Evolutionary conservation across 805 yeast species (phyloP).

Genomic region (Saccharomyces cerevisiae): DNA sequence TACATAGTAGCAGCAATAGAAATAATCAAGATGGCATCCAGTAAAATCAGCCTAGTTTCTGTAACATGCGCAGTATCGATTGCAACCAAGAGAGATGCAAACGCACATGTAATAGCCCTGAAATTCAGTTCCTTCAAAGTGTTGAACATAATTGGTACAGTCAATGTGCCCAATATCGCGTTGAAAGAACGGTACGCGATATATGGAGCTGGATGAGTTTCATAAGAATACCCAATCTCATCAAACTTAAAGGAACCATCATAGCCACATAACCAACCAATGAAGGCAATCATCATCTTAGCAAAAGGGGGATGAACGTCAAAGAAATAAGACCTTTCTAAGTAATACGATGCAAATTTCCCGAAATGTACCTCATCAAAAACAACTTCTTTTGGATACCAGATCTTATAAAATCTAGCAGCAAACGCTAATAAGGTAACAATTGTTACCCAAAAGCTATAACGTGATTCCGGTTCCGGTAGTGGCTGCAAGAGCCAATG

Average conservation of each 20-base stretch:
- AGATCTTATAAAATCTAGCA: constrained; percentile 53
- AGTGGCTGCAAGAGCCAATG: constrained; percentile 22
- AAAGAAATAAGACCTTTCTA: constrained; percentile 85
- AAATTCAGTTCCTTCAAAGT: constrained; percentile 82
- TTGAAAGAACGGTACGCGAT: constrained; percentile 71
- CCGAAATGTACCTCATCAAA: constrained; percentile 87
- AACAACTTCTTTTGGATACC: constrained; percentile 66
- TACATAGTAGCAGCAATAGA: constrained; percentile 77
- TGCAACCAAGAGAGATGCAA: constrained; percentile 67
- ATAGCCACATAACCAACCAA: constrained; percentile 84
- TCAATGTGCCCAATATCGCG: constrained; percentile 73
- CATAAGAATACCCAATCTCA: constrained; percentile 75
- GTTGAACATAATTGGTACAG: constrained; percentile 74
- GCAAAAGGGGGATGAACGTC: constrained; percentile 99
- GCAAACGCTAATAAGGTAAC: constrained; percentile 63
- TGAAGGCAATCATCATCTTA: constrained; percentile 80
- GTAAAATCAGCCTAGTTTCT: constrained; percentile 81
- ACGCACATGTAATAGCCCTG: constrained; percentile 66
- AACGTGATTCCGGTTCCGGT: constrained; percentile 30
- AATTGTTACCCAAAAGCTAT: constrained; percentile 42
- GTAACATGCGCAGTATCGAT: constrained; percentile 86
- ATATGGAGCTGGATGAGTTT: constrained; percentile 74
- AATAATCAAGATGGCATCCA: constrained; percentile 82
- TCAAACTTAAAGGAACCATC: constrained; percentile 90
- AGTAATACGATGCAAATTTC: constrained; percentile 74